A percentile compares a stretch with the other conserved stretches of the same genome.
phyloP scores from a whole-genome alignment of 805 yeast species.

The Kodamaea kaohsiungensis region DNA sequence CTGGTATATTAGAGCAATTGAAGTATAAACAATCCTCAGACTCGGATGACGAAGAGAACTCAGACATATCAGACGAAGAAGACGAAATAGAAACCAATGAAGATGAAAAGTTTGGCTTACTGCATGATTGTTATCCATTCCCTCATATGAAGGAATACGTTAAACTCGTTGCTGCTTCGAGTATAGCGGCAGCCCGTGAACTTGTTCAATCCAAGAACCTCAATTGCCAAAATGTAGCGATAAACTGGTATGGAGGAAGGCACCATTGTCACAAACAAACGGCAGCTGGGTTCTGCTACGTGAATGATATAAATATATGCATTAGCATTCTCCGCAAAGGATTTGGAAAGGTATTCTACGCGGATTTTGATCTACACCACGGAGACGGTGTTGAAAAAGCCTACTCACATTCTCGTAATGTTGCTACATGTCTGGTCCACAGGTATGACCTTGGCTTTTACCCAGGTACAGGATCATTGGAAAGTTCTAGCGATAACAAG shows the following conservation, averaged over 20 bases:
- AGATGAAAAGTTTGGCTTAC: conserved; percentile 44
- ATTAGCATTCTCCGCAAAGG: conserved; percentile 51
- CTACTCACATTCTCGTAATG: conserved; percentile 54
- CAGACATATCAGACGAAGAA: conserved; percentile 4
- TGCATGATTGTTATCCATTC: conserved; percentile 66
- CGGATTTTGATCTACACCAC: conserved; percentile 77
- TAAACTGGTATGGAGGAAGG: conserved; percentile 81
- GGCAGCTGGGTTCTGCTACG: conserved; percentile 73
- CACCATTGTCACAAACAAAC: conserved; percentile 60
- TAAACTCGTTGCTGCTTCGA: conserved; percentile 53
- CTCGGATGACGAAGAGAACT: conserved; percentile 4
- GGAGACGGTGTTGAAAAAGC: conserved; percentile 80
- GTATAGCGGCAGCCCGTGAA: conserved; percentile 47
- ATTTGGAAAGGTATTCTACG: conserved; percentile 52
- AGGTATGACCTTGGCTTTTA: conserved; percentile 65
- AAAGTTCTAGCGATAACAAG: conserved; percentile 32
- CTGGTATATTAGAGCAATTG: background rate
- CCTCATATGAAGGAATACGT: conserved; percentile 54
- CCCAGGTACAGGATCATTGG: conserved; percentile 65
- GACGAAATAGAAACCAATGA: no score
- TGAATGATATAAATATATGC: conserved; percentile 65
- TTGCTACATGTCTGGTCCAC: conserved; percentile 65
- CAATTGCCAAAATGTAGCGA: conserved; percentile 38
- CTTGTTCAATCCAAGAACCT: conserved; percentile 22
- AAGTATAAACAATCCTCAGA: background rate